These are phyloP conservation scores for Omphalea diandra DNA, from an alignment of 441 rosid species.

Conservation along the genomic window DNA sequence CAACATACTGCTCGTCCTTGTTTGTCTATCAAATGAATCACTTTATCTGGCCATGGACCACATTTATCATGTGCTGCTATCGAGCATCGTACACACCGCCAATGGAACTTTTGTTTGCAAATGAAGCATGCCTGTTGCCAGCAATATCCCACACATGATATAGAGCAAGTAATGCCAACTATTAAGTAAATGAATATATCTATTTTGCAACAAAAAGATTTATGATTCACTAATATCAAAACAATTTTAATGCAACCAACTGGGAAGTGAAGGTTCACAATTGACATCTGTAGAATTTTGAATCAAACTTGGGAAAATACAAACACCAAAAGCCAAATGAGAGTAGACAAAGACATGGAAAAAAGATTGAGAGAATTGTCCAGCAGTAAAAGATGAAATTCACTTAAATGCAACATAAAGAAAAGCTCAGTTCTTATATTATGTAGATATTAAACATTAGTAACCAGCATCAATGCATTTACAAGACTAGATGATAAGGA, in stretches of 20 bases:
- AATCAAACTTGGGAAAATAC: conserved; percentile 2
- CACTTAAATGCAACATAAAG: neutral
- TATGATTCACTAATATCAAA: neutral
- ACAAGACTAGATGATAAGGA: conserved; percentile 1
- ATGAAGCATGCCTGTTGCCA: conserved; percentile 69
- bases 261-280: neutral
- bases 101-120: conserved; percentile 63
- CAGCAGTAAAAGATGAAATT: neutral
- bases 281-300: neutral
- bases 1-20: conserved; percentile 82
- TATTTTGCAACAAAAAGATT: neutral
- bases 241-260: neutral
- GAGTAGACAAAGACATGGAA: neutral
- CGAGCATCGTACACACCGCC: conserved; percentile 73
- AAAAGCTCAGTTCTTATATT: neutral
- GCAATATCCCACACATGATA: conserved; percentile 19
- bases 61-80: conserved; percentile 80
- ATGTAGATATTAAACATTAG: neutral
- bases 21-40: conserved; percentile 54
- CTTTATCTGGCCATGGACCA: conserved; percentile 75
- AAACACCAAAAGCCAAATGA: neutral
- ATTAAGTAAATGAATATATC: conserved; percentile 7
- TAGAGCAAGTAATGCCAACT: neutral
- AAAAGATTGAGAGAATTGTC: neutral
- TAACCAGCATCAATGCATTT: neutral